Percentiles rank a stretch among this genome's conserved stretches.
Conservation (phyloP, 2,329 filamentous ascomycete species). For the Aspergillus sp. region DNA sequence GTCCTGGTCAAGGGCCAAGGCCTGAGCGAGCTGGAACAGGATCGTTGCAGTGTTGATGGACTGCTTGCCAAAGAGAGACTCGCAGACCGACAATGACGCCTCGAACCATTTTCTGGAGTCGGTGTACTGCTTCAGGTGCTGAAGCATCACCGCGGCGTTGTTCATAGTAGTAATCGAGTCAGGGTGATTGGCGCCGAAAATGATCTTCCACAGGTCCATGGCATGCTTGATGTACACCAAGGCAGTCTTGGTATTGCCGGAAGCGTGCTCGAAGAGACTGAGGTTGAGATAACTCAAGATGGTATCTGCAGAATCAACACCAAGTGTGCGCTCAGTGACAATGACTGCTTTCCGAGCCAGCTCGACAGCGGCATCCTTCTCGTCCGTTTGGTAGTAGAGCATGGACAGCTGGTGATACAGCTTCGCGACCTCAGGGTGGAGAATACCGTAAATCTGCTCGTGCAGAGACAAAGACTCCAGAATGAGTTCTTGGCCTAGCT, state of each 20-base stretch:
- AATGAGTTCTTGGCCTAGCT: constrained; percentile 91
- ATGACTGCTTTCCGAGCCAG: constrained; percentile 95
- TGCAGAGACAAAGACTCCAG: constrained; percentile 95
- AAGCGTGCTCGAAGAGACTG: constrained; percentile 88
- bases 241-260: constrained; percentile 85
- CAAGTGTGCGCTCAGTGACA: constrained; percentile 89
- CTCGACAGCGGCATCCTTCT: constrained; percentile 94
- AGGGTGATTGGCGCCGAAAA: constrained; percentile 89
- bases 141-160: constrained; percentile 98
- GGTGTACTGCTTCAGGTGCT: constrained; percentile 90
- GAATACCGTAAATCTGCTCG: constrained; percentile 96
- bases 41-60: constrained; percentile 93
- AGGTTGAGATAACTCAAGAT: constrained; percentile 95
- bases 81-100: constrained; percentile 82
- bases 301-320: constrained; percentile 90
- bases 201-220: constrained; percentile 92
- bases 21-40: constrained; percentile 94
- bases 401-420: constrained; percentile 95
- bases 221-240: constrained; percentile 88
- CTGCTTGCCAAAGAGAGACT: constrained; percentile 82
- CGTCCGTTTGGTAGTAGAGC: constrained; percentile 95
- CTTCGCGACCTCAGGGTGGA: constrained; percentile 93
- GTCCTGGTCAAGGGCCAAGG: constrained; percentile 91
- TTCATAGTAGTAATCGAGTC: constrained; percentile 99
- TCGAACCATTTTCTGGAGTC: constrained; percentile 98